Conservation (phyloP, 257 asterid genomes). For the Jaltomata sinuosa region DNA sequence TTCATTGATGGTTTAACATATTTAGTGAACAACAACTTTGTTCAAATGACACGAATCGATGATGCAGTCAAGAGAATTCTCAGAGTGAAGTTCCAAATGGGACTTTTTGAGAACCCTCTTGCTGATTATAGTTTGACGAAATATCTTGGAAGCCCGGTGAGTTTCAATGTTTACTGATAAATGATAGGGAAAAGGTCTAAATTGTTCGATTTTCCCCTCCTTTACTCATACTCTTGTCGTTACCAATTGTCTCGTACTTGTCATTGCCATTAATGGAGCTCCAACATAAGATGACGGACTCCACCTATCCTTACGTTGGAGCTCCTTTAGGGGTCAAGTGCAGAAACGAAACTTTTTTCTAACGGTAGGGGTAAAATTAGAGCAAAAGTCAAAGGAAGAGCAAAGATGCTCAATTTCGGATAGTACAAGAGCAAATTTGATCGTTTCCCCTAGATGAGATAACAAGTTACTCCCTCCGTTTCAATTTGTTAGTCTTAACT, state of each 20-base stretch:
- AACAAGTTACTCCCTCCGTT: too few relatives aligned
- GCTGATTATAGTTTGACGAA: constrained; percentile 9
- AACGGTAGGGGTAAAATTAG: not conserved
- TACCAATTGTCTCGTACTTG: not conserved
- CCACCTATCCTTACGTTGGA: not conserved
- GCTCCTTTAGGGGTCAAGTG: not conserved
- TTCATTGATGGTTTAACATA: constrained; percentile 8
- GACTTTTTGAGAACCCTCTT: constrained; percentile 11
- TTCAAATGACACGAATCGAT: constrained; percentile 1
- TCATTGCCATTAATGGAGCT: not conserved
- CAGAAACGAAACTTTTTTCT: not conserved
- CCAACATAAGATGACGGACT: not conserved
- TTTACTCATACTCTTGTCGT: not conserved
- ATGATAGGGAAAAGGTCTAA: not conserved
- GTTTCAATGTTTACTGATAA: not conserved
- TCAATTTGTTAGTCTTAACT: too few relatives aligned
- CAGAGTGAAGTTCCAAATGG: constrained; percentile 11
- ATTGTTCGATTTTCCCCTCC: not conserved
- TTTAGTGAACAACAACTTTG: constrained; percentile 6
- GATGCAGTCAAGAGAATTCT: constrained; percentile 13
- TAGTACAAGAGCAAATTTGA: not conserved
- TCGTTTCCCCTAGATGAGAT: not conserved
- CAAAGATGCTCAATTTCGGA: not conserved
- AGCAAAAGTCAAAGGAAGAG: not conserved
- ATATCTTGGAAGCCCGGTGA: constrained; percentile 2